phyloP scores from a whole-genome alignment of 768 basidiomycete genomes.

The Tephrocybe sp. region DNA sequence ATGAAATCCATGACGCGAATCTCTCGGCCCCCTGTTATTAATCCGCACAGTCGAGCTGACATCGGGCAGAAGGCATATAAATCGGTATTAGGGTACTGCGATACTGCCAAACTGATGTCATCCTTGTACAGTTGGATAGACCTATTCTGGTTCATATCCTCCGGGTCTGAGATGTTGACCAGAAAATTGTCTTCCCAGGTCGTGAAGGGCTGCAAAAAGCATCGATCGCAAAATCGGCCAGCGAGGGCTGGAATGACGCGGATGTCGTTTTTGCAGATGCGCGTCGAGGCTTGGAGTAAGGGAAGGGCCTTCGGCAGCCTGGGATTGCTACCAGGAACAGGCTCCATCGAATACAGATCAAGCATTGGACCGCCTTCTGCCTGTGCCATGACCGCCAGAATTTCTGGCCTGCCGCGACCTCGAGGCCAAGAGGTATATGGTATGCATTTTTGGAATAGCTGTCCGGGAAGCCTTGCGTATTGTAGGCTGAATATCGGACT shows the following conservation, averaged over 20 bases:
- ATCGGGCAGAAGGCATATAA: conserved; percentile 9
- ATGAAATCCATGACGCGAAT: conserved; percentile 6
- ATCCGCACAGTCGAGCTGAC: conserved; percentile 6
- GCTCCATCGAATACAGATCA: conserved; percentile 5
- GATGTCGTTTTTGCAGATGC: conserved; percentile 7
- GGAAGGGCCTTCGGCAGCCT: conserved; percentile 2
- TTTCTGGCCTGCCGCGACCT: background rate
- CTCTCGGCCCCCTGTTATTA: conserved; percentile 5
- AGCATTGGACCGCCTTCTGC: conserved; percentile 5
- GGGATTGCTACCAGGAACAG: background rate
- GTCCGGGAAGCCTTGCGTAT: background rate
- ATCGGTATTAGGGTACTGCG: conserved; percentile 9
- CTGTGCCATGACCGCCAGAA: conserved; percentile 1
- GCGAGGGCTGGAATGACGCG: conserved; percentile 6
- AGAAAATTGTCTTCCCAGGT: conserved; percentile 10
- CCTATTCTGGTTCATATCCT: background rate
- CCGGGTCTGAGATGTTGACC: conserved; percentile 4
- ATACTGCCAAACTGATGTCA: background rate
- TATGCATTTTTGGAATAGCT: conserved; percentile 3
- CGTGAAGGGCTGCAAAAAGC: conserved; percentile 4
- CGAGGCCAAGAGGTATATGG: conserved; percentile 6
- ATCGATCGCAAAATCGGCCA: conserved; percentile 4
- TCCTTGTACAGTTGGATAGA: conserved; percentile 6
- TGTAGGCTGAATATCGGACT: conserved; percentile 5
- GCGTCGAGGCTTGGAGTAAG: background rate